phyloP scores from a whole-genome alignment of 2,329 filamentous ascomycete genomes.

The Scleromitrula shiraiana region DNA sequence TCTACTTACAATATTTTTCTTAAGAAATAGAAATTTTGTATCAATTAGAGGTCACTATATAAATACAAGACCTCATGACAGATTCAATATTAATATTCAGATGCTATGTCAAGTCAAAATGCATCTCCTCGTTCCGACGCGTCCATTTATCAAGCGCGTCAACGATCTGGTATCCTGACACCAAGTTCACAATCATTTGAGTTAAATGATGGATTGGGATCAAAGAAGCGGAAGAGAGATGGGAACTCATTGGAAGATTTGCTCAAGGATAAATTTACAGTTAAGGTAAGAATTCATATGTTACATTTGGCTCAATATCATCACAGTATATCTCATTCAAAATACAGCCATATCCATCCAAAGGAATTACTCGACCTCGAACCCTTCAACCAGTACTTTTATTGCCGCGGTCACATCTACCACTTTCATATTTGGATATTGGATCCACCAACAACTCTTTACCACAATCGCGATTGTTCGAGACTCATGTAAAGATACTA shows the following conservation, averaged over 20 bases:
- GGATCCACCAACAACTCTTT: constrained; percentile 42
- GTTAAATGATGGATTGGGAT: constrained; percentile 16
- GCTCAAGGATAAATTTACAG: constrained; percentile 28
- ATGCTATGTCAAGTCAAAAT: constrained; percentile 28
- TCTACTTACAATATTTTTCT: constrained; percentile 2
- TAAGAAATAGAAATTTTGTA: constrained; percentile 4
- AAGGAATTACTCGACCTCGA: constrained; percentile 44
- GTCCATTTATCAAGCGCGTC: constrained; percentile 22
- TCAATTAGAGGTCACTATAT: constrained; percentile 12
- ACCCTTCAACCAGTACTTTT: constrained; percentile 54
- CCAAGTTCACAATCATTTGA: constrained; percentile 24
- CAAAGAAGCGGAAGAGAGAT: constrained; percentile 31
- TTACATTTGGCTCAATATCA: not conserved
- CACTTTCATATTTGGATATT: constrained; percentile 55
- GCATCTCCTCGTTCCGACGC: constrained; percentile 23
- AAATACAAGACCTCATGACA: constrained; percentile 23
- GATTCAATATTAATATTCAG: constrained; percentile 23
- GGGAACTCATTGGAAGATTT: constrained; percentile 27
- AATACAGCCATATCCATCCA: constrained; percentile 47
- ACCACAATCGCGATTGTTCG: constrained; percentile 47
- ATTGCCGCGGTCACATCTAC: constrained; percentile 50
- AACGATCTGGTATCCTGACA: constrained; percentile 23
- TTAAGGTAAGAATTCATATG: constrained; percentile 30
- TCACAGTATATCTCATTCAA: constrained; percentile 10
- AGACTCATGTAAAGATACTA: constrained; percentile 53